These are phyloP conservation scores for Xylariomycetidae sp. DNA, from an alignment of 2,329 filamentous ascomycete species.

Conservation along the genomic window DNA sequence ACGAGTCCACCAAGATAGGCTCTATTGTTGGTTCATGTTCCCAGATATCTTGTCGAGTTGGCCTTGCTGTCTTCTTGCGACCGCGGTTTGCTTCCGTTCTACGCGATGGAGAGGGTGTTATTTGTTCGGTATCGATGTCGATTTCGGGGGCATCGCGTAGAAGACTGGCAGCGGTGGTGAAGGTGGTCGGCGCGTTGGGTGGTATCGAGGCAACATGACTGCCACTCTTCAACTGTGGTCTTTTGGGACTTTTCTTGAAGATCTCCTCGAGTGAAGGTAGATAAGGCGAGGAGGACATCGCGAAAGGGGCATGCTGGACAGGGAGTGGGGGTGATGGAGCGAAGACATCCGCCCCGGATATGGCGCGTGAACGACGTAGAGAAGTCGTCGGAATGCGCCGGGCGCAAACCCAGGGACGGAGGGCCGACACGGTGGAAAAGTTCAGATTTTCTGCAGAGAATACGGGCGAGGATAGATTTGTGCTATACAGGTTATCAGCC, in stretches of 20 bases:
- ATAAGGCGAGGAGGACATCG: constrained; percentile 44
- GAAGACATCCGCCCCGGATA: constrained; percentile 27
- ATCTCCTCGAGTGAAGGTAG: constrained; percentile 47
- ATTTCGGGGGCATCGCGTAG: constrained; percentile 28
- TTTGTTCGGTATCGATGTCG: constrained; percentile 23
- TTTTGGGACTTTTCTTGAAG: constrained; percentile 30
- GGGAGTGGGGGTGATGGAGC: constrained; percentile 24
- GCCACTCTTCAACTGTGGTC: constrained; percentile 28
- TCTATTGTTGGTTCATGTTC: too few relatives aligned
- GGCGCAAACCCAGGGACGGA: constrained; percentile 35
- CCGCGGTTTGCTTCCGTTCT: constrained; percentile 10
- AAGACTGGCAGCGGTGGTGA: constrained; percentile 36
- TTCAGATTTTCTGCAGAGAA: too few relatives aligned
- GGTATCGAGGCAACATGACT: constrained; percentile 33
- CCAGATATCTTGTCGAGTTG: too few relatives aligned
- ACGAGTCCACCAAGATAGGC: constrained; percentile 15
- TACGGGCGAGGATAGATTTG: too few relatives aligned
- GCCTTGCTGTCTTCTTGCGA: constrained; percentile 8
- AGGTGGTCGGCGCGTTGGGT: constrained; percentile 28
- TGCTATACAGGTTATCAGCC: too few relatives aligned
- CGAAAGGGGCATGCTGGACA: constrained; percentile 17
- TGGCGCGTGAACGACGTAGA: constrained; percentile 20
- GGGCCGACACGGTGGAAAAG: constrained; percentile 13
- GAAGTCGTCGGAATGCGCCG: constrained; percentile 34
- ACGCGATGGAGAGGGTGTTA: constrained; percentile 17